Evolutionary conservation across 2,329 filamentous ascomycete genomes (phyloP).

Genomic region (Plectosphaerella plurivora): DNA sequence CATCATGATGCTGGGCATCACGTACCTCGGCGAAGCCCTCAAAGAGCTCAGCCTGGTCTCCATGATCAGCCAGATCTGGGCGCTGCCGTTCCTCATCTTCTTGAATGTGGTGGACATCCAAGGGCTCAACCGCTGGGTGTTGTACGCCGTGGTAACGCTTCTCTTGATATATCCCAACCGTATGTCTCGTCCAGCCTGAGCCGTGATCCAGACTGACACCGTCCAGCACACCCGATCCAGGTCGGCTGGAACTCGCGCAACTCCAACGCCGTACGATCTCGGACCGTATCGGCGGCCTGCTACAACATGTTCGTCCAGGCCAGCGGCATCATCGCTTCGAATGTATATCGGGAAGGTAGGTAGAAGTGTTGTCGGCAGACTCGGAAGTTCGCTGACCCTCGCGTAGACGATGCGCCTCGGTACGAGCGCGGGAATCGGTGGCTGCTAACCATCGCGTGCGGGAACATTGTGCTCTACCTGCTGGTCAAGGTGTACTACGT

Average conservation of each 20-base stretch:
- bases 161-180: conserved; percentile 28
- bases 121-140: conserved; percentile 24
- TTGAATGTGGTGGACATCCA: conserved; percentile 30
- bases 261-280: conserved; percentile 54
- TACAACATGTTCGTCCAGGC: conserved; percentile 54
- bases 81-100: conserved; percentile 52
- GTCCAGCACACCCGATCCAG: conserved; percentile 39
- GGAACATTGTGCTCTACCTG: conserved; percentile 24
- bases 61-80: conserved; percentile 50
- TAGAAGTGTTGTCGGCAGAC: too few species aligned
- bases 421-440: conserved; percentile 52
- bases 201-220: conserved; percentile 14
- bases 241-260: conserved; percentile 49
- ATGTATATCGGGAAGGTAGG: conserved; percentile 31
- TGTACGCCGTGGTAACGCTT: conserved; percentile 27
- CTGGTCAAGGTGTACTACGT: conserved; percentile 26
- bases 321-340: conserved; percentile 33
- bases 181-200: conserved; percentile 4
- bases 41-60: conserved; percentile 44
- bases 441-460: conserved; percentile 42
- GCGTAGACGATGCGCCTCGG: conserved; percentile 32
- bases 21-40: conserved; percentile 39
- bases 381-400: background rate
- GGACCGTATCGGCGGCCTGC: conserved; percentile 58
- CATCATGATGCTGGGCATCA: conserved; percentile 28